Conservation (phyloP, 1,284 basidiomycete species). For the Irpex sp. region DNA sequence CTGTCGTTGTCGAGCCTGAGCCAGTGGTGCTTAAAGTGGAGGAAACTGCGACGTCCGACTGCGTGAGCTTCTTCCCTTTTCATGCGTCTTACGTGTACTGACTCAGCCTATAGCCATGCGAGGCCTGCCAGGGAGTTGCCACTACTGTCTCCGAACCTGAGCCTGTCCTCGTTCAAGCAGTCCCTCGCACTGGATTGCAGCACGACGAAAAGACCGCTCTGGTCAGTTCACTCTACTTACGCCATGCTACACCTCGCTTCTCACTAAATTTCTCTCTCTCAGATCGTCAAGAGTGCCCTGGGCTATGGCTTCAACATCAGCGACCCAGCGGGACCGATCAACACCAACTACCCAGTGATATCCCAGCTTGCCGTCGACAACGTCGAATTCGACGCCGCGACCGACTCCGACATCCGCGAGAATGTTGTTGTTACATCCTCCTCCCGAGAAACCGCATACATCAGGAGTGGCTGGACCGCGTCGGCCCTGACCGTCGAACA, state of each 20-base stretch:
- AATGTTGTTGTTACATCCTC: not conserved
- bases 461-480: not conserved
- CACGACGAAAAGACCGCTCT: not conserved
- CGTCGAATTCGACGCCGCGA: not conserved
- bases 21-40: not conserved
- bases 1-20: not conserved
- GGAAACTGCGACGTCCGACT: not conserved
- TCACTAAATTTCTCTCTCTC: not conserved
- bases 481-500: not conserved
- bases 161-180: not conserved
- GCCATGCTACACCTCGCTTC: no score
- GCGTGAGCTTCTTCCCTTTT: not conserved
- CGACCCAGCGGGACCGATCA: not conserved
- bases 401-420: not conserved
- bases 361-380: not conserved
- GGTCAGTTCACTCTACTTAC: not conserved
- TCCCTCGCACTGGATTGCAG: not conserved
- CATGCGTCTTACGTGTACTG: not conserved
- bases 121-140: not conserved
- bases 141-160: not conserved
- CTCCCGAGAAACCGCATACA: not conserved
- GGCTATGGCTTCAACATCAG: constrained; percentile 1
- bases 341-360: not conserved
- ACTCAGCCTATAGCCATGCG: not conserved
- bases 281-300: not conserved